Percentiles rank a stretch among this genome's conserved stretches.
These are phyloP conservation scores for Acanthamoeba royreba DNA, from an alignment of 208 protist genomes.

Conservation along the genomic window DNA sequence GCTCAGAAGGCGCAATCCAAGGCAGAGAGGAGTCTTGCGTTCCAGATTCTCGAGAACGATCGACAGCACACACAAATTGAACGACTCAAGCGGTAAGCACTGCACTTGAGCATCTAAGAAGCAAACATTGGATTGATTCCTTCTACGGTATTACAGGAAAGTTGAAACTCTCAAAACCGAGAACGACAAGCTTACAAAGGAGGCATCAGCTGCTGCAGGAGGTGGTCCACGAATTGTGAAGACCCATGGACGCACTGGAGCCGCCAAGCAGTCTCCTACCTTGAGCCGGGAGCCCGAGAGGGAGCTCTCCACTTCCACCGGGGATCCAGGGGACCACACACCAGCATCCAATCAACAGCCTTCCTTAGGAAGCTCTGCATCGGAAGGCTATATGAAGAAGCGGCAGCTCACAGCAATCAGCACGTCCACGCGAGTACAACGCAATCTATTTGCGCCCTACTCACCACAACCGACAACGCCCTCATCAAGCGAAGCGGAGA, in stretches of 20 bases:
- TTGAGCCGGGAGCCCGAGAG: background rate
- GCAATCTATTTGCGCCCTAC: background rate
- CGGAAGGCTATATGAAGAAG: background rate
- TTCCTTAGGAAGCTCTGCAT: background rate
- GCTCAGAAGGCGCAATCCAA: background rate
- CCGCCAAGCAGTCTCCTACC: background rate
- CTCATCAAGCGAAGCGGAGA: background rate
- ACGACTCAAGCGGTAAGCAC: background rate
- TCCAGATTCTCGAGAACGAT: constrained; percentile 30
- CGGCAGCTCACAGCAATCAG: background rate
- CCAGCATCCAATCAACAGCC: no score
- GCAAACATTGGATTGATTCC: no score
- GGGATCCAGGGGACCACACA: no score
- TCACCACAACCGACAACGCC: background rate
- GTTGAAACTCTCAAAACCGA: background rate
- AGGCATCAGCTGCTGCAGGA: background rate
- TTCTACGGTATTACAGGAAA: background rate
- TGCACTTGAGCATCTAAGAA: no score
- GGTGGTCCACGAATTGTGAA: background rate
- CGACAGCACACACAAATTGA: background rate
- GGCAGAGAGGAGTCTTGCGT: background rate
- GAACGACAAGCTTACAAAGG: background rate
- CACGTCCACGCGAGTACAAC: background rate
- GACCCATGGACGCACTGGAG: background rate
- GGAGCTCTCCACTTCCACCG: background rate